These are phyloP conservation scores for Chlorella sp. DNA, from an alignment of 139 green algal species.

Conservation along the genomic window DNA sequence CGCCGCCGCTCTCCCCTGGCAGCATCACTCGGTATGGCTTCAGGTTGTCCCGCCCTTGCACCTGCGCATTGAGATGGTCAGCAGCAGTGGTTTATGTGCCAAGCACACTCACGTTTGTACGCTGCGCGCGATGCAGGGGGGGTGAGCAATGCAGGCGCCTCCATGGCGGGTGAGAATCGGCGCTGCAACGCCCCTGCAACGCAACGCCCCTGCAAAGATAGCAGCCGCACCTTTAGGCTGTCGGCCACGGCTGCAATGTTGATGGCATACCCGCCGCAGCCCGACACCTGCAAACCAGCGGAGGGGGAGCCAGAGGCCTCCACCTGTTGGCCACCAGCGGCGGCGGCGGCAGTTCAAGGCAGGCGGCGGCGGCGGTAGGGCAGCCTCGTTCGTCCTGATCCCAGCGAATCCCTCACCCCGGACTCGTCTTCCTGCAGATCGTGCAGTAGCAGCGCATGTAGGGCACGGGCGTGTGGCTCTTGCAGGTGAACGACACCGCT, in stretches of 20 bases:
- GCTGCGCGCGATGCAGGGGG: neutral
- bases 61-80: neutral
- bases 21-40: conserved; percentile 45
- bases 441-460: conserved; percentile 66
- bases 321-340: too few species aligned
- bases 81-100: neutral
- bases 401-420: too few species aligned
- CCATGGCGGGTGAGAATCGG: neutral
- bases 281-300: conserved; percentile 4
- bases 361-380: too few species aligned
- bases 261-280: conserved; percentile 56
- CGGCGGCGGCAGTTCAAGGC: too few species aligned
- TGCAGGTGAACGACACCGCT: conserved; percentile 47
- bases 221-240: conserved; percentile 42
- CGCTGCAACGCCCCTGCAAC: neutral
- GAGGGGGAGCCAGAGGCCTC: too few species aligned
- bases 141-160: neutral
- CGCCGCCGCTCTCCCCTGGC: conserved; percentile 5
- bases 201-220: neutral
- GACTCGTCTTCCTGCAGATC: conserved; percentile 57
- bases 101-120: neutral
- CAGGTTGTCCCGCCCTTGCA: conserved; percentile 35
- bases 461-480: conserved; percentile 42
- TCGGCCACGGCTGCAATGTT: conserved; percentile 49
- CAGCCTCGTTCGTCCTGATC: too few species aligned